Conservation (phyloP, 768 basidiomycete genomes). For the Termitomyces heimii region DNA sequence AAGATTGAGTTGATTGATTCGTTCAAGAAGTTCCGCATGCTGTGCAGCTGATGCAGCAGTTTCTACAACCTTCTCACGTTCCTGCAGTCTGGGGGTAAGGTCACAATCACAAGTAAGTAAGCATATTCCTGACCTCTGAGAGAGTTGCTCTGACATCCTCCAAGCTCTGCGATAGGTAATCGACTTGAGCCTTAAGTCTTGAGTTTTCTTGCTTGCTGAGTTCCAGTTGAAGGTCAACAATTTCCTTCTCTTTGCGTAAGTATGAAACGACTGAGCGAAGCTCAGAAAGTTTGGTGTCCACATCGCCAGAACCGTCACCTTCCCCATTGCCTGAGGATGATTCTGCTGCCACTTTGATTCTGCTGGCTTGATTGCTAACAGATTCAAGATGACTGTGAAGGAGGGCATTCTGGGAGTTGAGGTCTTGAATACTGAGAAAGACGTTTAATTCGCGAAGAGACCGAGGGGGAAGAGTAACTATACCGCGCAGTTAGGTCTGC, state of each 20-base stretch:
- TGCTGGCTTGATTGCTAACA: slow-evolving; percentile 74
- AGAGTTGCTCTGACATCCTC: slow-evolving; percentile 67
- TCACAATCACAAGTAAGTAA: neutral
- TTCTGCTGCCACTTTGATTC: slow-evolving; percentile 69
- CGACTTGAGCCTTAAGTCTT: slow-evolving; percentile 69
- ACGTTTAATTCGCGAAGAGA: neutral
- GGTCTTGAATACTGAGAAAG: slow-evolving; percentile 56
- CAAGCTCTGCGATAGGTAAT: slow-evolving; percentile 62
- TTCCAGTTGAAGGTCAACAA: slow-evolving; percentile 83
- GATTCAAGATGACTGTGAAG: slow-evolving; percentile 83
- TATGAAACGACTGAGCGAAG: slow-evolving; percentile 76
- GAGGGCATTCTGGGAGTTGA: slow-evolving; percentile 67
- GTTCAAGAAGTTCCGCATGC: slow-evolving; percentile 78
- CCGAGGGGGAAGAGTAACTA: slow-evolving; percentile 10
- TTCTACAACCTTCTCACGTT: slow-evolving; percentile 74
- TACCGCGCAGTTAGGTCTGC: slow-evolving; percentile 67
- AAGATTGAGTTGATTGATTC: slow-evolving; percentile 83
- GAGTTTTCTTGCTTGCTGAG: slow-evolving; percentile 71
- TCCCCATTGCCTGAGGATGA: slow-evolving; percentile 39
- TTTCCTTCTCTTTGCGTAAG: slow-evolving; percentile 87
- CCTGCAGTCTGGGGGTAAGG: slow-evolving; percentile 33
- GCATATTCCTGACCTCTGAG: slow-evolving; percentile 48
- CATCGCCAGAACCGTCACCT: slow-evolving; percentile 40
- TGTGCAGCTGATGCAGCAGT: slow-evolving; percentile 68
- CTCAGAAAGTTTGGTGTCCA: slow-evolving; percentile 63